Evolutionary conservation across 2,329 filamentous ascomycete genomes (phyloP), one percentile per base, ranked within the genome.

Genomic region (Cryoendolithus antarcticus): DNA sequence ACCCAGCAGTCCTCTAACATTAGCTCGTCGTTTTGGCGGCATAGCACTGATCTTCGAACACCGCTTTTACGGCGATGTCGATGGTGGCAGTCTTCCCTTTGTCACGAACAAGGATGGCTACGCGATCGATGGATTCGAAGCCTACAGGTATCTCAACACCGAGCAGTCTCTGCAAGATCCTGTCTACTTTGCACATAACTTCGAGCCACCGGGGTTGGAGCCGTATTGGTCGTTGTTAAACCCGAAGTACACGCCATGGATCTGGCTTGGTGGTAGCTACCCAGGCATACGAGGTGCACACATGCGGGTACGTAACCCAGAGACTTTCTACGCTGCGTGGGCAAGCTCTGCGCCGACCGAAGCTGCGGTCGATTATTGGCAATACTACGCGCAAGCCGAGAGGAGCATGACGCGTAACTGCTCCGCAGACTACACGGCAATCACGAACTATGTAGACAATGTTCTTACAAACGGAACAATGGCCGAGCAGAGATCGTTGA

Each of bases 81-180:
- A n/a, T n/a, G 35, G 34, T 9, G 41, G 34, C 21, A 44, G 39
- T 19, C 44, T 43, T 15, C 47, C 43, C 3, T 45, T 42, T 19
- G 41, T 39, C 3, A 32, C 43, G 28, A 30, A 19, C 1, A 30
- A 11, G 7, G 34, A 28, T 9, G 44, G 44, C 5, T 35, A 43
- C n/a, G 34, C 46, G 15, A 34, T 37, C 15, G 45, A 36, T 9
- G 46, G 48, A 1, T 41, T 41, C 35, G 43, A 45, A 13, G 45
- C 44, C 4, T 52, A 50, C 34, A 40, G 39, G 30, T 48, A 48
- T 24, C 38, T 50, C 19, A 44, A 38, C n/a, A 47, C 42, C 3
- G 46, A 52, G 40, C 48, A 50, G 39, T 48, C 48, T 2, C 40
- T 52, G 6, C 41, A 50, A 31, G 49, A 52, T 35, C 34, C 43